phyloP scores from a whole-genome alignment of 139 green algal species.

The Axilococcus clingmanii region DNA sequence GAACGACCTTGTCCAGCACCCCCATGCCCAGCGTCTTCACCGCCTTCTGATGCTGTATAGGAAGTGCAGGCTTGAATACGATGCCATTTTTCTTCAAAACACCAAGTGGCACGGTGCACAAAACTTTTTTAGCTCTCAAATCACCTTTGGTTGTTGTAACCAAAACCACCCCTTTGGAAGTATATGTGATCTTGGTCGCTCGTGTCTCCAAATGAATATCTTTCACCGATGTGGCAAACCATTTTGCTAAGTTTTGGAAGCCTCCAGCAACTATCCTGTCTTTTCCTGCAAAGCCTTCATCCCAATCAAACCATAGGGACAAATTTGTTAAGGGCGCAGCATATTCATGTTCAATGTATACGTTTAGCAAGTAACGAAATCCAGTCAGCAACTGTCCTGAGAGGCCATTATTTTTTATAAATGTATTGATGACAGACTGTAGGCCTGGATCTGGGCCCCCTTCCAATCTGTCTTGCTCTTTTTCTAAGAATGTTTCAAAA shows the following conservation, averaged over 20 bases:
- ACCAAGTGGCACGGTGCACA: background rate
- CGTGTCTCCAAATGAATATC: background rate
- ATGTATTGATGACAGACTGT: background rate
- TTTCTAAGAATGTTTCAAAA: background rate
- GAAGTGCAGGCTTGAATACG: background rate
- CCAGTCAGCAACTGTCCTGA: background rate
- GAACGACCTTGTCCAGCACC: conserved; percentile 7
- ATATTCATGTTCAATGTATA: conserved; percentile 17
- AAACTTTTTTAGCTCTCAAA: background rate
- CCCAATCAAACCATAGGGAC: conserved; percentile 5
- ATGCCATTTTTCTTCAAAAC: background rate
- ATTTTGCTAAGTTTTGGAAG: background rate
- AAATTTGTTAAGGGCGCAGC: background rate
- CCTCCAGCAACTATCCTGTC: conserved; percentile 10
- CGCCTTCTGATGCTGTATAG: background rate
- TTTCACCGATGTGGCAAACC: background rate
- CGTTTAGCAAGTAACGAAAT: conserved; percentile 3
- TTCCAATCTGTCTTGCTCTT: background rate
- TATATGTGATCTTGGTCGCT: background rate
- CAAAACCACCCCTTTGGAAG: background rate
- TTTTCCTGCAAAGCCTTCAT: background rate
- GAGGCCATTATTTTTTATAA: background rate
- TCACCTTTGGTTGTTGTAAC: background rate
- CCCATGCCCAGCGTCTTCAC: conserved; percentile 1
- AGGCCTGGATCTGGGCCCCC: background rate